Percentiles rank a stretch among this genome's conserved stretches.
Evolutionary conservation across 768 basidiomycete species (phyloP).

Genomic region (Boletus subcaerulescens): DNA sequence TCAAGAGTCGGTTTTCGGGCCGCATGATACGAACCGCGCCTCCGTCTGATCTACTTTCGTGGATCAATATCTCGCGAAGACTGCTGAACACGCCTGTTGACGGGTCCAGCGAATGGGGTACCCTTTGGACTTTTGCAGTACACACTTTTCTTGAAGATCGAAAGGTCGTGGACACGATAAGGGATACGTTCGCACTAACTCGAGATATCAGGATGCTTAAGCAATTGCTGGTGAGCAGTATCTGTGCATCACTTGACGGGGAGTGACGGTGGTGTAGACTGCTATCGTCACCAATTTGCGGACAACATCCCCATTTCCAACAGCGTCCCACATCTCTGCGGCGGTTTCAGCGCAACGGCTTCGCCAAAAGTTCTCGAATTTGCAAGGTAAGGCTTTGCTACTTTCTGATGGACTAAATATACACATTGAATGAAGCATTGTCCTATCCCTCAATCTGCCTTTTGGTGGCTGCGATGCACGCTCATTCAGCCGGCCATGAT

Average conservation of each 20-base stretch:
- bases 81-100: slow-evolving; percentile 38
- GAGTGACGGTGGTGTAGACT: slow-evolving; percentile 36
- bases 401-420: not conserved
- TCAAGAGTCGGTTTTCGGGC: slow-evolving; percentile 96
- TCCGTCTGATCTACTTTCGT: slow-evolving; percentile 46
- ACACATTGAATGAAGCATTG: slow-evolving; percentile 45
- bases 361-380: slow-evolving; percentile 49
- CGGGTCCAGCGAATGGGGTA: slow-evolving; percentile 49
- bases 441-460: slow-evolving; percentile 80
- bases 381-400: slow-evolving; percentile 45
- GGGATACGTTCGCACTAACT: slow-evolving; percentile 59
- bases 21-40: slow-evolving; percentile 78
- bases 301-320: slow-evolving; percentile 53
- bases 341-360: slow-evolving; percentile 53
- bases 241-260: not conserved
- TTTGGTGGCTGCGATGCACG: slow-evolving; percentile 81
- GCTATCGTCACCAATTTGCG: slow-evolving; percentile 45
- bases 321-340: slow-evolving; percentile 38
- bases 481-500: slow-evolving; percentile 71
- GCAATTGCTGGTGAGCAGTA: slow-evolving; percentile 55
- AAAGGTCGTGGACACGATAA: slow-evolving; percentile 43
- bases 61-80: slow-evolving; percentile 47
- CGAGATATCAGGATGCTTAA: slow-evolving; percentile 57
- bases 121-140: slow-evolving; percentile 56
- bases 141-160: slow-evolving; percentile 54